phyloP scores from a whole-genome alignment of 768 basidiomycete genomes.

The Pleurotus salmoneostramineus region DNA sequence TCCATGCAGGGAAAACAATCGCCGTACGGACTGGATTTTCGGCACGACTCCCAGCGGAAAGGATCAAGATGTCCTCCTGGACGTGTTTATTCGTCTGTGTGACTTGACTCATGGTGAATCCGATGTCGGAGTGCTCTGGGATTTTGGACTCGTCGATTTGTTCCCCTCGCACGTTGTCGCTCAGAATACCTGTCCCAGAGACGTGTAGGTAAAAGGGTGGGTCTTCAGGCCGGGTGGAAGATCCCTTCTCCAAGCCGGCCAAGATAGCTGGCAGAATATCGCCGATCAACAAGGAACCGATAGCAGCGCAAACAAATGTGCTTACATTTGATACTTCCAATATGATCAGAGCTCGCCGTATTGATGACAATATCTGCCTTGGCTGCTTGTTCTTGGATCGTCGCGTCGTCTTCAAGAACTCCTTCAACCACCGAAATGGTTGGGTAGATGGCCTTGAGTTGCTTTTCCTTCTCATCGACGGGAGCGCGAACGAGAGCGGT shows the following conservation, averaged over 20 bases:
- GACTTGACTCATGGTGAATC: conserved; percentile 25
- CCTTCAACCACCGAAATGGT: conserved; percentile 34
- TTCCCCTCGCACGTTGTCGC: conserved; percentile 37
- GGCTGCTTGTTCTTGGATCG: conserved; percentile 29
- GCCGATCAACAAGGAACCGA: no score
- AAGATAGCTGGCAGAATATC: conserved; percentile 26
- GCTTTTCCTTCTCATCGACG: conserved; percentile 22
- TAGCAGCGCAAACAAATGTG: no score
- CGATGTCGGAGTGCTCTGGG: conserved; percentile 32
- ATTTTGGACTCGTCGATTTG: conserved; percentile 20
- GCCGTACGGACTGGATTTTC: conserved; percentile 39
- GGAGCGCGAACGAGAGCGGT: conserved; percentile 31
- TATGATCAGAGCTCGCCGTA: conserved; percentile 35
- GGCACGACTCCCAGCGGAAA: conserved; percentile 34
- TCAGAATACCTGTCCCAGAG: conserved; percentile 35
- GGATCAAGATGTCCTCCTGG: conserved; percentile 24
- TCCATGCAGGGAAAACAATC: conserved; percentile 35
- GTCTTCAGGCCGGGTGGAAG: conserved; percentile 27
- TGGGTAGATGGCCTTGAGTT: conserved; percentile 27
- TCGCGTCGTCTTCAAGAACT: conserved; percentile 27
- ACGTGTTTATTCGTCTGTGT: conserved; percentile 17
- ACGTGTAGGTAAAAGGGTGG: conserved; percentile 41
- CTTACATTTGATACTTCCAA: conserved; percentile 27
- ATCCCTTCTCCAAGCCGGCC: conserved; percentile 31
- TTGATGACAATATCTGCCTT: conserved; percentile 38